Evolutionary conservation across 108 stramenopile genomes (phyloP), one percentile per base, ranked within the genome.

Genomic region (Pseudonitzschia multistriata): DNA sequence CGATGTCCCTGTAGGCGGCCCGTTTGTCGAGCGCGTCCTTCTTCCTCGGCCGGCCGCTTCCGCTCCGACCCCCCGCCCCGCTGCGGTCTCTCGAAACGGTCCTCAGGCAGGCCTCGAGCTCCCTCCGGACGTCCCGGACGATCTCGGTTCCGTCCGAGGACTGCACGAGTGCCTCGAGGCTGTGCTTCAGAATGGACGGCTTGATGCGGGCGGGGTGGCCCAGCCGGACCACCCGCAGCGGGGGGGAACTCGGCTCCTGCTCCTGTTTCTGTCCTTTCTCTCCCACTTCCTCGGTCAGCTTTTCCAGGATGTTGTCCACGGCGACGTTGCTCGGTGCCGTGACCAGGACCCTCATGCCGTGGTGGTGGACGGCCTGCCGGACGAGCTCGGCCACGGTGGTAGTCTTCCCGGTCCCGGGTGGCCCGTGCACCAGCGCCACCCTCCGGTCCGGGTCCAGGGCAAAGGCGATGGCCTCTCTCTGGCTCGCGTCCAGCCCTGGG

Each of bases 281-380:
- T 25, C 13, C 29, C 22, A 2, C n/a, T 2, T 34, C 57, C n/a
- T 63, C 68, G 49, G 87, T 93, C 15, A 99, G 78, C 3, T 95
- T 84, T 71, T 96, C 92, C 48, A 98, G 71, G 8, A 99, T 74
- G 74, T 98, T 98, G 73, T 99, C 99, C 5, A 99, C 98, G 7
- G 97, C 97, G 29, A 99, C 96, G 85, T 99, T 99, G 63, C 95
- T 96, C n/a, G 98, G 97, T 49, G 97, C 98, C 24, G 95, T 88
- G 7, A 98, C 97, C 45, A 99, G 82, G 1, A 99, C 92, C 70
- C 84, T 84, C 78, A 84, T 79, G 11, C 78, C 67, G 49, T 82
- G 80, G 6, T 65, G 48, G 35, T 81, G 76, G 3, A 95, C 94
- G 27, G 90, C 92, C 65, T 94, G 95, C 17, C 80, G 81, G 68